Conservation (phyloP, 805 yeast genomes). For the Wickerhamomyces subpelliculosus region DNA sequence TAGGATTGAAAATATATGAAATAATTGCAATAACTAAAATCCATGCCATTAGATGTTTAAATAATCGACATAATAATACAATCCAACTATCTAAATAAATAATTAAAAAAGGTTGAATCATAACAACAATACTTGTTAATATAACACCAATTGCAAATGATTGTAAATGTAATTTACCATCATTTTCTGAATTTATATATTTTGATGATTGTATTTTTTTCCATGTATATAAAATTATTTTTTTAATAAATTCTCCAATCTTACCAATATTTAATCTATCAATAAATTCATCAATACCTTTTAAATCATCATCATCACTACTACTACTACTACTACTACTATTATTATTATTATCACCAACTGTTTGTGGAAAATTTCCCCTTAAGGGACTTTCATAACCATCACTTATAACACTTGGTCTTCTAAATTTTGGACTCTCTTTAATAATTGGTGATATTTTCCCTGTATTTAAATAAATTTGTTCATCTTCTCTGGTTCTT, state of each 20-base stretch:
- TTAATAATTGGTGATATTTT: not conserved
- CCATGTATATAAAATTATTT: not conserved
- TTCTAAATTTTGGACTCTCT: not conserved
- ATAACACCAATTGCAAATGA: conserved; percentile 19
- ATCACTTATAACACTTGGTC: not conserved
- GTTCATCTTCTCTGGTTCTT: conserved; percentile 5
- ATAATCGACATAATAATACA: conserved; percentile 10
- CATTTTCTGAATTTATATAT: conserved; percentile 15
- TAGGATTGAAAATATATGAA: conserved; percentile 10
- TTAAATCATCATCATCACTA: not conserved
- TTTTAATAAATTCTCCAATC: conserved; percentile 2
- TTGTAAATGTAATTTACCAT: conserved; percentile 21
- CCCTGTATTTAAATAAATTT: conserved; percentile 1
- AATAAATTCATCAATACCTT: conserved; percentile 5
- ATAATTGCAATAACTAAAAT: conserved; percentile 10
- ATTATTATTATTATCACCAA: not conserved
- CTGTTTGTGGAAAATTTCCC: too few relatives aligned
- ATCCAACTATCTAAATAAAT: conserved; percentile 20
- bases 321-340: too few relatives aligned
- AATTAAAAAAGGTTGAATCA: conserved; percentile 18
- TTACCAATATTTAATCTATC: conserved; percentile 9
- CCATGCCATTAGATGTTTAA: conserved; percentile 15
- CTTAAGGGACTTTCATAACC: too few relatives aligned
- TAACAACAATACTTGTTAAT: conserved; percentile 8
- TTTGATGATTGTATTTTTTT: conserved; percentile 10